Base-by-base conservation (phyloP, 2,329 filamentous ascomycete species). In the Ceratocystis cubensis region DNA sequence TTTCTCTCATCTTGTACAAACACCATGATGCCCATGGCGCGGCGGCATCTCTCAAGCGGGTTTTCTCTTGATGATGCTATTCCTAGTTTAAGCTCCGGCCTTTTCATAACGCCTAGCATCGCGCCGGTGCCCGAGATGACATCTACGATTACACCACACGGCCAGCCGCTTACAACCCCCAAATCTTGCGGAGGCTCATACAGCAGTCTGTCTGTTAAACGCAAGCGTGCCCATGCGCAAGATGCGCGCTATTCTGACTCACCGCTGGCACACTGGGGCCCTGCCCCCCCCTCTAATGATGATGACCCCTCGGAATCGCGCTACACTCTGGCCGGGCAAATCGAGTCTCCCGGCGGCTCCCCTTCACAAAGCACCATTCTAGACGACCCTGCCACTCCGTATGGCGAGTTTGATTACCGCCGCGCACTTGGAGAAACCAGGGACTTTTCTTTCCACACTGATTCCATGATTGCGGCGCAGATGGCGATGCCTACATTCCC, bases 351-450 rank as follows among this genome's bases (percentile, higher is more conserved):
- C 0, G 74, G 72, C 20, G 71, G 71, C 5, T 69, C 70, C 1
- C 68, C 70, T 5, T 33, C 44, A 17, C 28, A 50, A 25, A 48
- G 44, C 45, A 45, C 20, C 13, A 20, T 61, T 13, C 33, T 44
- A 15, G 45, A 50, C 15, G 45, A 66, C 13, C 80, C 84, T 65
- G 84, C 33, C 10, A 37, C 81, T 72, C 75, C 80, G 68, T 83
- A 82, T 71, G 84, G 82, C 15, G 82, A 85, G 69, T 74, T 81
- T 22, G 80, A 83, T 70, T 84, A 84, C 71, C 76, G 82, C 59
- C 78, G 78, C 62, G 78, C 76, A 0, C 75, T 84, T 1, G 82
- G 81, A 72, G 1, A 74, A 74, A 48, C 73, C 75, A 5, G 76
- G 78, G 5, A 56, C 73, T 48, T 63, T 25, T 61, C 64, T 25